Base-by-base conservation (phyloP, 306 rosid genomes). In the Vachellia collinsii region DNA sequence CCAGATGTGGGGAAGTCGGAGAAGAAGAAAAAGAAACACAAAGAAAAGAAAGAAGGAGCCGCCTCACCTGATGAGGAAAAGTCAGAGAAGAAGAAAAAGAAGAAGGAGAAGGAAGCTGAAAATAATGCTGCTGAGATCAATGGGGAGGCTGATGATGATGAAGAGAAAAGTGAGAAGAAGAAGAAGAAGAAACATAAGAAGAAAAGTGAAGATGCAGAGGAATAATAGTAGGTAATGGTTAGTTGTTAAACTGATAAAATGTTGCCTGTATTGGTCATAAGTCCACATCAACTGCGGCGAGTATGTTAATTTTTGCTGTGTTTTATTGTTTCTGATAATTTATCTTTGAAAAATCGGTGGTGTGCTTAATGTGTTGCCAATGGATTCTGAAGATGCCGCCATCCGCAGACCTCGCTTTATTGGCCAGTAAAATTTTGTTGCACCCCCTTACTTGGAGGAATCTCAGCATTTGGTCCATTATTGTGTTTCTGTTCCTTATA, bases 41-140 rank as follows among this genome's bases (percentile, higher is more conserved):
- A 80, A 72, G 88, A 86, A 65, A 80, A 88, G 64, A 78, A 4
- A 4, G 92, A 88, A 51, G 90, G 75, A 13, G 48, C 86, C 5
- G 25, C 63, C 53, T 86, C 88, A 1, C 90, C 90, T 0, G 88
- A 71, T 46, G 13, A 75, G 50, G 91, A 80, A 22, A 91, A 90
- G 86, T 87, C 91, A 4, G 97, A 90, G 91, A 88, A 90, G 89
- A 89, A 90, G 83, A 83, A 81, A 73, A 89, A 79, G 81, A 90
- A 88, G 87, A 91, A 91, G 41, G 87, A 85, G 41, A 93, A 93
- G 54, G 91, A 81, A 0, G 81, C 83, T 5, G 88, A 88, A 76
- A 86, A 82, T 50, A 71, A n/a, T 62, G 80, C 68, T 53, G 54
- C 70, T 34, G 74, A 70, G 9, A 17, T 44, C 2, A 22, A 72